These are phyloP conservation scores for Lentinula raphanica DNA, from an alignment of 768 basidiomycete species.

Conservation along the genomic window DNA sequence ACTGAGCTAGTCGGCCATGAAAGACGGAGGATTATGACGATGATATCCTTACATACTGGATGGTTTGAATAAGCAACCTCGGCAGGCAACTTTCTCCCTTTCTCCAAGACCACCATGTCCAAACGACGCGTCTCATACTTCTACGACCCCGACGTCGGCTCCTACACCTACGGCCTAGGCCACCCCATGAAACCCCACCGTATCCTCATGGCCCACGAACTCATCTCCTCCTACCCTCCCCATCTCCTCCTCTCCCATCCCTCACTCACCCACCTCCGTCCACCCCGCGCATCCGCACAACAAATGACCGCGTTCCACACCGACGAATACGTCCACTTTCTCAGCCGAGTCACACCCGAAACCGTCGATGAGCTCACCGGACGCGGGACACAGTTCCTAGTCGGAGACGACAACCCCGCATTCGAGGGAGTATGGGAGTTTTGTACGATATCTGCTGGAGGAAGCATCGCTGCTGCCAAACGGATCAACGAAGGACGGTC, in stretches of 20 bases:
- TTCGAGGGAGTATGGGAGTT: slow-evolving; percentile 98
- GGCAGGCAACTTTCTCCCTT: neutral
- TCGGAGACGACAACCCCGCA: slow-evolving; percentile 90
- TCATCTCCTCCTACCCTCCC: slow-evolving; percentile 74
- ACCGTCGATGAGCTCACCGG: slow-evolving; percentile 82
- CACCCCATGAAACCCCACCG: slow-evolving; percentile 97
- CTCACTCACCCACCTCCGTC: slow-evolving; percentile 25
- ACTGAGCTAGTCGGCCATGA: slow-evolving; percentile 81
- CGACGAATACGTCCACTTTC: slow-evolving; percentile 95
- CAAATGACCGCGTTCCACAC: slow-evolving; percentile 95
- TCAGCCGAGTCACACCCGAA: slow-evolving; percentile 86
- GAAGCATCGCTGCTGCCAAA: slow-evolving; percentile 82
- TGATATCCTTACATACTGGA: too few species aligned
- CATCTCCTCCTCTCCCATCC: neutral
- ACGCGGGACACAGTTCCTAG: slow-evolving; percentile 63
- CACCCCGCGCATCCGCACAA: slow-evolving; percentile 64
- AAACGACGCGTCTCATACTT: slow-evolving; percentile 75
- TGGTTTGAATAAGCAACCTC: neutral
- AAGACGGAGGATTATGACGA: too few species aligned
- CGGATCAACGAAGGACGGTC: slow-evolving; percentile 73
- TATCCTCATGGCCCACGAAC: slow-evolving; percentile 89
- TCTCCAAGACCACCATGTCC: slow-evolving; percentile 39
- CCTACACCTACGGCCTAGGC: slow-evolving; percentile 77
- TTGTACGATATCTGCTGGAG: slow-evolving; percentile 93
- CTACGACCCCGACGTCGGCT: slow-evolving; percentile 56